phyloP scores from a whole-genome alignment of 345 rosid genomes.

The Reutealis trisperma region DNA sequence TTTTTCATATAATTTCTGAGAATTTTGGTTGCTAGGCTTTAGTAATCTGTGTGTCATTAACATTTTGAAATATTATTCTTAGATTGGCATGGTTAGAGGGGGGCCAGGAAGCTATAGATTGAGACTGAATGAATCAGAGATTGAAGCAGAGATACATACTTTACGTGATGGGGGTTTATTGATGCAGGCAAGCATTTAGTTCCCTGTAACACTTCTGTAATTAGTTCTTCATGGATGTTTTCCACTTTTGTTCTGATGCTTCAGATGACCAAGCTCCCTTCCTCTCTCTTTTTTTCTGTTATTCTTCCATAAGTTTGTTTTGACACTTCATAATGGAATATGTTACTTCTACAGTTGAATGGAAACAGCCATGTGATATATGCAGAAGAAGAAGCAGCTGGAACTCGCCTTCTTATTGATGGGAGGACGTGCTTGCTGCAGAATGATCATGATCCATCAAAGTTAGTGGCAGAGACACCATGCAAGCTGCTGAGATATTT shows the following conservation, averaged over 20 bases:
- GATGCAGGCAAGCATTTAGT: constrained; percentile 82
- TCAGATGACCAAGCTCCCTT: background rate
- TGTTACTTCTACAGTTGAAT: constrained; percentile 60
- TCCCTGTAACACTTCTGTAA: background rate
- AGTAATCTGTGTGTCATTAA: constrained; percentile 12
- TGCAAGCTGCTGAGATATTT: constrained; percentile 95
- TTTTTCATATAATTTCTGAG: background rate
- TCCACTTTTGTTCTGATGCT: background rate
- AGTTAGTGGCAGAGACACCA: constrained; percentile 94
- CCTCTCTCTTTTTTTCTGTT: background rate
- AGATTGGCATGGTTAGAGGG: constrained; percentile 95
- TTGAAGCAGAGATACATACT: constrained; percentile 97
- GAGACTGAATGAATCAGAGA: constrained; percentile 84
- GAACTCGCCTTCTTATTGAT: constrained; percentile 97
- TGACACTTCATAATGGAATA: background rate
- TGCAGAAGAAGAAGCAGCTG: constrained; percentile 99
- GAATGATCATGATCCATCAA: constrained; percentile 99
- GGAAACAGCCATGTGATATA: constrained; percentile 99
- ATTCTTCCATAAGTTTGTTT: background rate
- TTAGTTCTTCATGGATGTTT: constrained; percentile 18
- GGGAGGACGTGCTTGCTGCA: constrained; percentile 99
- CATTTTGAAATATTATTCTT: constrained; percentile 22
- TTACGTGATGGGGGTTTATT: constrained; percentile 97
- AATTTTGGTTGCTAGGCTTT: constrained; percentile 10
- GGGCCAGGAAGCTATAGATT: constrained; percentile 92